Evolutionary conservation across 1,139 yeast genomes (phyloP), one percentile per base, ranked within the genome.

Genomic region (Hansenula sp.): DNA sequence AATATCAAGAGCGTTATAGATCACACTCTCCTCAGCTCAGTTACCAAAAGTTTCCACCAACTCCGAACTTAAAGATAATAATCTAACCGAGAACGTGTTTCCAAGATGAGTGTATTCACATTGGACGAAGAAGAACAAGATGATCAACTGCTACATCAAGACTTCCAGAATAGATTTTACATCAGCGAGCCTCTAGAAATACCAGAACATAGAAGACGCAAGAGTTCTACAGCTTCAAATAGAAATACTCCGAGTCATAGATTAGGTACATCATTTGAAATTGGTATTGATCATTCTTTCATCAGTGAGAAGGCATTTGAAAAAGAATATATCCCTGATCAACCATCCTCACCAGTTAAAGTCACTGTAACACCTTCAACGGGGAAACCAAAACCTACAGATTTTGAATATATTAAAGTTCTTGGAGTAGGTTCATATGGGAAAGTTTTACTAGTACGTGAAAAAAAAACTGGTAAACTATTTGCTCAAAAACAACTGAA

Each of bases 341-440:
- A 7, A 17, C 9, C 37, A 6, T 6, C 19, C 4, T 34, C 26
- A 13, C 20, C 30, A 10, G 28, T 21, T 9, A 31, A 31, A 10
- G 27, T 31, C 13, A 20, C 31, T 9, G 12, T 11, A 11, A 9
- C 11, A 1, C 14, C 26, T 12, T 8, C 24, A 26, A 10, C 40
- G 43, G 47, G 56, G 10, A 52, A 51, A 28, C 64, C 51, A 48
- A 65, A 56, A 48, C 69, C 77, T 1, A 53, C 68, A 2, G 96
- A 89, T 58, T 89, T 89, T 54, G 81, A 76, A 48, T 85, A 86
- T 2, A 64, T 89, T 11, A 83, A 80, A 59, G 94, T 88, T 0
- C 67, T 89, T n/a, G 97, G 97, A 0, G 78, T 81, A 47, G 97
- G 97, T 3, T 89, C 96, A 1, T 89, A 87, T 54, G 97, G 97